Evolutionary conservation across 192 early-diverging fungal species (phyloP), one percentile per base, ranked within the genome.

Genomic region (Paraglomus brasilianum): DNA sequence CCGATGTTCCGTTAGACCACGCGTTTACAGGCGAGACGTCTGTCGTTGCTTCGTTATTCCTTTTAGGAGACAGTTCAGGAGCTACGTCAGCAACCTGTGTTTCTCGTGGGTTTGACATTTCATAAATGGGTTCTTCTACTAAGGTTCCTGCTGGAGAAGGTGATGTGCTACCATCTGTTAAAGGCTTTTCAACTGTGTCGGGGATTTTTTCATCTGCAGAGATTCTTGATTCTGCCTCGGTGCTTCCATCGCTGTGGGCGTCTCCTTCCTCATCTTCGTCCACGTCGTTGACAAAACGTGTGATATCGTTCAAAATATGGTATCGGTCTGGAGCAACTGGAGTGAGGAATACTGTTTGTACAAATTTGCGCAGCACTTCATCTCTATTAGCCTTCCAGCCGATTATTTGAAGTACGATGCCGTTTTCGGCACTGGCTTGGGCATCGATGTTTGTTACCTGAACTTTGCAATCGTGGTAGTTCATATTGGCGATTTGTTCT

Each of bases 271-370:
- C 86, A 56, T 84, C 85, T 60, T 81, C 79, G 7, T 69, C 67
- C 5, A 95, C 93, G 19, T 97, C 95, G 73, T 89, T 91, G 73
- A 96, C 76, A 80, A 90, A 97, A 61, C 95, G 89, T 78, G 96
- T 87, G 61, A 97, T 94, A 77, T 96, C 94, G 80, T 96, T 96
- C 78, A 91, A 81, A 24, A 97, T 91, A 76, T 90, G 96, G 81
- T 93, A 97, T 9, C 95, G 94, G 51, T 85, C 82, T 24, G 90
- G 90, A 75, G 95, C 93, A 5, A 47, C 55, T 74, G 91, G 85
- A 44, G 91, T 93, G 45, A 97, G 77, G 67, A 94, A 88, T 72
- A 97, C 96, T 6, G 94, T 94, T 72, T 97, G 95, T 42, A 83
- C 91, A 77, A 97, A 97, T 72, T 92, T 91, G 81, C 91, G 89